These are phyloP conservation scores for Globisporangium orthogonon DNA, from an alignment of 352 stramenopile species.

Conservation along the genomic window DNA sequence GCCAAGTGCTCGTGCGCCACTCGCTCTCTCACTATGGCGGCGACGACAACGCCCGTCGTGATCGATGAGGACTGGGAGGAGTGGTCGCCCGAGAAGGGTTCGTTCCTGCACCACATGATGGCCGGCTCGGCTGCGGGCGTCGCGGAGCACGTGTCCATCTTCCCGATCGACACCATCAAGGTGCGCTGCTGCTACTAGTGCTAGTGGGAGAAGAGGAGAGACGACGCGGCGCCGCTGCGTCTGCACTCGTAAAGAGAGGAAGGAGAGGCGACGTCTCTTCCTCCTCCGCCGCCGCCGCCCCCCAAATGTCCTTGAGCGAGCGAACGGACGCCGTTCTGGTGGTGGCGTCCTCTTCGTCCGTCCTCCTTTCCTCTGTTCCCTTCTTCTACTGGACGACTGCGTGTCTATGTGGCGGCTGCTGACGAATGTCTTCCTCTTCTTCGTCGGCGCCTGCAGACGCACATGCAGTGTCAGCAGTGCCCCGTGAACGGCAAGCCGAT, in stretches of 20 bases:
- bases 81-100: conserved; percentile 89
- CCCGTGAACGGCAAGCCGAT: conserved; percentile 55
- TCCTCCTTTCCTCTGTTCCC: conserved; percentile 1
- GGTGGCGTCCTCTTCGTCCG: not conserved
- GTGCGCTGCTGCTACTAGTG: conserved; percentile 16
- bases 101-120: conserved; percentile 94
- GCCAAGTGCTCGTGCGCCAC: no score
- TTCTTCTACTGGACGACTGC: not conserved
- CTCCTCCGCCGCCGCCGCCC: not conserved
- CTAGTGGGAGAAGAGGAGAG: not conserved
- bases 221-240: not conserved
- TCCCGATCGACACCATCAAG: conserved; percentile 91
- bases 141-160: conserved; percentile 96
- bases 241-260: no score
- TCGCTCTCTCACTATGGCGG: not conserved
- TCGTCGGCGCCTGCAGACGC: conserved; percentile 78
- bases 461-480: conserved; percentile 92
- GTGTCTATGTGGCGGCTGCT: not conserved
- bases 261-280: not conserved
- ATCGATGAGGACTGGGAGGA: conserved; percentile 91
- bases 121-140: conserved; percentile 94
- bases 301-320: not conserved
- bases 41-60: conserved; percentile 6
- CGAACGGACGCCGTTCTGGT: conserved; percentile 4
- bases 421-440: not conserved